Percentiles rank a stretch among this genome's conserved stretches.
These are phyloP conservation scores for Pythium brachiatum DNA, from an alignment of 352 stramenopile species.

Conservation along the genomic window DNA sequence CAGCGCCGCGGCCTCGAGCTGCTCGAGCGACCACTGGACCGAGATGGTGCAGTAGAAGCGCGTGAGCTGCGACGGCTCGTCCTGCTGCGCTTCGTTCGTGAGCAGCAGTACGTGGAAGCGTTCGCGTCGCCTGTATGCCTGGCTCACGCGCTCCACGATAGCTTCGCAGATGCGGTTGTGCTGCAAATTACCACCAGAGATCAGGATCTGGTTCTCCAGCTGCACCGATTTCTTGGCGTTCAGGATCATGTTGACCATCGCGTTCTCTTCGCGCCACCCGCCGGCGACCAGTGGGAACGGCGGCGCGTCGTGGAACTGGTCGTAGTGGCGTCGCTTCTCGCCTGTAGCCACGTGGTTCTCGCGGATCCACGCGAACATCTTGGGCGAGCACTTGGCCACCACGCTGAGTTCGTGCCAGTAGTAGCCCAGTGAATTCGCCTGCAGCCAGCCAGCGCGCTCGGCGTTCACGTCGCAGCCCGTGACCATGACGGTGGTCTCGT, in stretches of 20 bases:
- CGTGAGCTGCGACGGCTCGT: slow-evolving; percentile 71
- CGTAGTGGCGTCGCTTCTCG: slow-evolving; percentile 47
- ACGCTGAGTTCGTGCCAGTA: slow-evolving; percentile 80
- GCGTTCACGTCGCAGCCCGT: slow-evolving; percentile 76
- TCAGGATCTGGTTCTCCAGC: slow-evolving; percentile 81
- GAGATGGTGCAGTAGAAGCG: slow-evolving; percentile 77
- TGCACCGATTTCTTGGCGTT: slow-evolving; percentile 59
- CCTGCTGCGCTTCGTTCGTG: slow-evolving; percentile 73
- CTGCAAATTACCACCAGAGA: slow-evolving; percentile 64
- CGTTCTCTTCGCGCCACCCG: slow-evolving; percentile 75
- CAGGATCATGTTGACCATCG: slow-evolving; percentile 82
- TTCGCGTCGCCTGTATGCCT: slow-evolving; percentile 31
- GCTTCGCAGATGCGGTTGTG: slow-evolving; percentile 73
- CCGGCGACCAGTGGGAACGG: slow-evolving; percentile 72
- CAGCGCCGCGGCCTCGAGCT: slow-evolving; percentile 52
- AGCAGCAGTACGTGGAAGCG: slow-evolving; percentile 63
- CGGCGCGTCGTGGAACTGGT: slow-evolving; percentile 49
- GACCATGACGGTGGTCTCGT: slow-evolving; percentile 64
- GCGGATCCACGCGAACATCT: slow-evolving; percentile 63
- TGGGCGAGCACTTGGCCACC: slow-evolving; percentile 36
- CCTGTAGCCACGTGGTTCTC: slow-evolving; percentile 42
- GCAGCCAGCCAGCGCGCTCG: slow-evolving; percentile 68
- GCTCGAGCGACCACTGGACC: slow-evolving; percentile 75
- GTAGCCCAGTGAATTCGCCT: slow-evolving; percentile 58
- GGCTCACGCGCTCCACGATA: slow-evolving; percentile 49